phyloP scores from a whole-genome alignment of 495 filamentous ascomycete genomes.

The Schizothecium vesticola region DNA sequence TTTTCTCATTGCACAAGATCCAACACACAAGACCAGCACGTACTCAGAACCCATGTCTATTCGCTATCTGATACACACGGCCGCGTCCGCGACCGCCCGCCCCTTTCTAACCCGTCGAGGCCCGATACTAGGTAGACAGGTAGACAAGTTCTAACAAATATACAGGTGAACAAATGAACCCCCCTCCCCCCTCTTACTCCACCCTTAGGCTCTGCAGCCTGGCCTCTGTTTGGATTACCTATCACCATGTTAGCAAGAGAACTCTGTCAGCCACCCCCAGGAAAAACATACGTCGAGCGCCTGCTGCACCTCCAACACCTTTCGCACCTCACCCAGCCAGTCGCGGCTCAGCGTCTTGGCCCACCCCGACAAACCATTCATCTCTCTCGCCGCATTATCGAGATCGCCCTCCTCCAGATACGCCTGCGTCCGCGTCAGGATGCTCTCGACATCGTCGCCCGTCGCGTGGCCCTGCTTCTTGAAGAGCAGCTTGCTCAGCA shows the following conservation, averaged over 20 bases:
- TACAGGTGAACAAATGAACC: slow-evolving; percentile 18
- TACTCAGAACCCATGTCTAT: slow-evolving; percentile 8
- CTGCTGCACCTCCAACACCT: slow-evolving; percentile 89
- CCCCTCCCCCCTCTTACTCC: slow-evolving; percentile 31
- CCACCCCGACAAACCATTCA: slow-evolving; percentile 90
- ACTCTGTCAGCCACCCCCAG: neutral
- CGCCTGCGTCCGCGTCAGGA: slow-evolving; percentile 80
- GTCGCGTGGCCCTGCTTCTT: slow-evolving; percentile 81
- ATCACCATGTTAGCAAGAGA: slow-evolving; percentile 20
- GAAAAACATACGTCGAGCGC: slow-evolving; percentile 75
- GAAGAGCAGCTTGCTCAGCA: slow-evolving; percentile 89
- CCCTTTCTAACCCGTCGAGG: neutral
- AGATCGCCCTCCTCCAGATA: slow-evolving; percentile 86
- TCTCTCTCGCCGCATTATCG: slow-evolving; percentile 86
- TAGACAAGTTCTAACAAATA: slow-evolving; percentile 3
- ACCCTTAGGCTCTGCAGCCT: slow-evolving; percentile 55
- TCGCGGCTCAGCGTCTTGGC: slow-evolving; percentile 88
- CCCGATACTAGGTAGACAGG: neutral
- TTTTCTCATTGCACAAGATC: neutral
- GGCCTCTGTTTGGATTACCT: slow-evolving; percentile 59
- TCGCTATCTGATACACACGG: slow-evolving; percentile 14
- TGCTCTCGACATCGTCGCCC: slow-evolving; percentile 91
- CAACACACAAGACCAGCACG: neutral
- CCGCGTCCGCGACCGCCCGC: neutral
- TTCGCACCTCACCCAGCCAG: slow-evolving; percentile 83